A percentile compares a stretch with the other conserved stretches of the same genome.
Evolutionary conservation across 2,329 filamentous ascomycete species (phyloP).

Genomic region (Purpureocillium lavendulum): DNA sequence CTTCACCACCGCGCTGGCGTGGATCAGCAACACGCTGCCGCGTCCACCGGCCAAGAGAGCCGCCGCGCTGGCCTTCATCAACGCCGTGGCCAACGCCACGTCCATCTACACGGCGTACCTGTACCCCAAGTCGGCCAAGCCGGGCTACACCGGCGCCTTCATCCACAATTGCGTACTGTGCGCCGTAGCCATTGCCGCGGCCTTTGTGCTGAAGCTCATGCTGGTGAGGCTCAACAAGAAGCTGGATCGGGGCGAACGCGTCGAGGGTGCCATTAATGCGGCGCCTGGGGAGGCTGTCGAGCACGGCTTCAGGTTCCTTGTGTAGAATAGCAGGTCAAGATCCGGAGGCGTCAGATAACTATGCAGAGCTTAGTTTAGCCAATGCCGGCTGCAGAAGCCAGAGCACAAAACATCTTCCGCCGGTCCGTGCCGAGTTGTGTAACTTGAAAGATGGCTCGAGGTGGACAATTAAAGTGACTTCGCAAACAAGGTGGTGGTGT

Average conservation of each 20-base stretch:
- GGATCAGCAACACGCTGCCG: conserved; percentile 70
- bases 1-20: conserved; percentile 61
- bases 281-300: conserved; percentile 45
- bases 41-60: conserved; percentile 66
- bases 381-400: no score
- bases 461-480: no score
- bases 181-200: conserved; percentile 54
- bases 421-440: no score
- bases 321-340: conserved; percentile 23
- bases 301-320: conserved; percentile 58
- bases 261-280: conserved; percentile 36
- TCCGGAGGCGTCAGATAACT: no score
- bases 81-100: conserved; percentile 46
- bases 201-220: conserved; percentile 53
- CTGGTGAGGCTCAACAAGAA: conserved; percentile 60
- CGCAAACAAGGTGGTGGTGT: not conserved
- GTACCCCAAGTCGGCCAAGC: conserved; percentile 44
- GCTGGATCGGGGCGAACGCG: conserved; percentile 53
- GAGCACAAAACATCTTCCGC: no score
- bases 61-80: conserved; percentile 66
- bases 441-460: no score
- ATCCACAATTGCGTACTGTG: conserved; percentile 59
- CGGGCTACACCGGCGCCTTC: conserved; percentile 49
- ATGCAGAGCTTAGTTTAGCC: no score
- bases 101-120: conserved; percentile 65